Base-by-base conservation (phyloP, 2,329 filamentous ascomycete genomes). In the Karstenula rhodostoma region DNA sequence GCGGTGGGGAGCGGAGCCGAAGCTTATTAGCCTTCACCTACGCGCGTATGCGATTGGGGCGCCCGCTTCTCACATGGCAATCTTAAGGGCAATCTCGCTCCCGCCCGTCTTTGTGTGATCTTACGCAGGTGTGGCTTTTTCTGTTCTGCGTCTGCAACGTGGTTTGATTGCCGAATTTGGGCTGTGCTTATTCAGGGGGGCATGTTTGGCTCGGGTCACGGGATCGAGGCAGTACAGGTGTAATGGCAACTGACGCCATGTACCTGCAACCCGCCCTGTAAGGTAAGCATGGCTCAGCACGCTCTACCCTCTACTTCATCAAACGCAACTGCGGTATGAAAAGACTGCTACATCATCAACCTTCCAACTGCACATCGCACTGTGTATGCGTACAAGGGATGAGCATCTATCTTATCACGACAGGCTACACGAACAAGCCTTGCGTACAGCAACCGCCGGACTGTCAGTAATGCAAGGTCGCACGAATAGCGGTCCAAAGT, bases 161-260 rank as follows among this genome's bases (percentile, higher is more conserved):
- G n/a, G n/a, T 44, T 44, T 44, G n/a, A 23, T 23, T 23, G 42
- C 42, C 42, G 19, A 7, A 23, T 44, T 44, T 22, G 42, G n/a
- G 42, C 42, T 44, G 42, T 19, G 42, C 19, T 3, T 3, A 13
- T 13, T 44, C 19, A 44, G 42, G 42, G 42, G 12, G 42, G 3
- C 19, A 19, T 40, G 37, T 40, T 40, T 40, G 37, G 7, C 1
- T 7, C 13, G 10, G 35, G 35, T 40, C 8, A 8, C 27, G 27
- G 27, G 5, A 13, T 37, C 10, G 5, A 9, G 40, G 40, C 7
- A 12, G 42, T n/a, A n/a, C n/a, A n/a, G n/a, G n/a, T n/a, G n/a
- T n/a, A n/a, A n/a, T n/a, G n/a, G n/a, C n/a, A n/a, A n/a, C 42
- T 23, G 42, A 23, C 42, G 42, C 42, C 42, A 44, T 44, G 42